Evolutionary conservation across 495 filamentous ascomycete genomes (phyloP), one percentile per base, ranked within the genome.

Genomic region (Penicillium verhagenii): DNA sequence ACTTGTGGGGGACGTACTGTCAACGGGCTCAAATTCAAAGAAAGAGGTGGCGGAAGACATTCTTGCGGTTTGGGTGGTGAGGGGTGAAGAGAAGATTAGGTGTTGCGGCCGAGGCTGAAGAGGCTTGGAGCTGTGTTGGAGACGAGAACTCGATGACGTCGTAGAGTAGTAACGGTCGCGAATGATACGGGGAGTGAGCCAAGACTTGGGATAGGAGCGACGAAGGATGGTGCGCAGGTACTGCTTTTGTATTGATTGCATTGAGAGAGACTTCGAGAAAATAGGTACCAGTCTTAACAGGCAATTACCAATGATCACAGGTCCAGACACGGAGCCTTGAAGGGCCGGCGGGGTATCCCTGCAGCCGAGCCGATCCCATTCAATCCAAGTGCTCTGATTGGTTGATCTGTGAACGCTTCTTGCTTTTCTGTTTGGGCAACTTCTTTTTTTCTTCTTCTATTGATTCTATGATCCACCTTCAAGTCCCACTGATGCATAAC

Each of bases 1-100:
- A 45, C 3, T n/a, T n/a, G n/a, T 29, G 19, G n/a, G 26, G 23
- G 38, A 83, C 86, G 40, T 81, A 90, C 87, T 91, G 61, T 91
- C 85, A 43, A 86, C 80, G 39, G 90, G 85, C 76, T 88, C 91
- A 74, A 97, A 96, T 61, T 96, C 91, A 76, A 88, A 96, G 74
- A 98, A 91, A 51, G 74, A 83, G 11, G 91, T 94, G 56, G 92
- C 92, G 47, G 91, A 91, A 38, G 93, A 74, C 93, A 96, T 98
- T 61, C 71, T 86, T 54, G 54, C 64, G 64, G 57, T 45, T 38
- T 50, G 55, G 18, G 47, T 49, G 47, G 55, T 40, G 26, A 16
- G 39, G 20, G 37, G 28, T 43, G 25, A 9, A 11, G 31, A 25
- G 9, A 33, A 31, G 23, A 39, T 33, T 40, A 33, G 28, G 11